Percentiles rank a stretch among this genome's conserved stretches.
These are phyloP conservation scores for Rosa persica DNA, from an alignment of 306 rosid species.

Conservation along the genomic window DNA sequence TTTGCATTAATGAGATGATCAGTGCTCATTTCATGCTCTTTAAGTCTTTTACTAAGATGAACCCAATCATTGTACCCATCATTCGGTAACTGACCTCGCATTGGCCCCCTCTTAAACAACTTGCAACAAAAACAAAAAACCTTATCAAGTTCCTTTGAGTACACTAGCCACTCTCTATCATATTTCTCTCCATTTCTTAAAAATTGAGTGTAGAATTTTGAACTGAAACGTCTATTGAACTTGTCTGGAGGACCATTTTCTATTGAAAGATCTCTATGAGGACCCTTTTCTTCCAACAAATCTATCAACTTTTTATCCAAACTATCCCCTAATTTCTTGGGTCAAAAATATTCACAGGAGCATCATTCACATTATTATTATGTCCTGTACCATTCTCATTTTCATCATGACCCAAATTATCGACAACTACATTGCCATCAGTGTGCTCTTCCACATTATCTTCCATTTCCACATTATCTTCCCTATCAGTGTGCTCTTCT, in stretches of 20 bases:
- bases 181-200: neutral
- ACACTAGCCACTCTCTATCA: neutral
- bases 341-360: too few species aligned
- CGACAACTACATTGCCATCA: too few species aligned
- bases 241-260: neutral
- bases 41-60: neutral
- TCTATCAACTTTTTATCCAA: neutral
- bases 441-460: too few species aligned
- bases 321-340: neutral
- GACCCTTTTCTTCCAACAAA: neutral
- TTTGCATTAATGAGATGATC: neutral
- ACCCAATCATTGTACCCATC: neutral
- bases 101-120: neutral
- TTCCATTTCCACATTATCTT: too few species aligned
- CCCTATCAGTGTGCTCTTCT: too few species aligned
- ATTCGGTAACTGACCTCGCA: neutral
- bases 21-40: neutral
- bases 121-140: constrained; percentile 8
- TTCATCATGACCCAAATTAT: too few species aligned
- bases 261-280: constrained; percentile 8
- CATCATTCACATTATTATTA: too few species aligned
- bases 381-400: too few species aligned
- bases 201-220: neutral
- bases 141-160: constrained; percentile 6
- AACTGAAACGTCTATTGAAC: constrained; percentile 3